Base-by-base conservation (phyloP, 1,139 yeast species). In the Yamadazyma aaseri region DNA sequence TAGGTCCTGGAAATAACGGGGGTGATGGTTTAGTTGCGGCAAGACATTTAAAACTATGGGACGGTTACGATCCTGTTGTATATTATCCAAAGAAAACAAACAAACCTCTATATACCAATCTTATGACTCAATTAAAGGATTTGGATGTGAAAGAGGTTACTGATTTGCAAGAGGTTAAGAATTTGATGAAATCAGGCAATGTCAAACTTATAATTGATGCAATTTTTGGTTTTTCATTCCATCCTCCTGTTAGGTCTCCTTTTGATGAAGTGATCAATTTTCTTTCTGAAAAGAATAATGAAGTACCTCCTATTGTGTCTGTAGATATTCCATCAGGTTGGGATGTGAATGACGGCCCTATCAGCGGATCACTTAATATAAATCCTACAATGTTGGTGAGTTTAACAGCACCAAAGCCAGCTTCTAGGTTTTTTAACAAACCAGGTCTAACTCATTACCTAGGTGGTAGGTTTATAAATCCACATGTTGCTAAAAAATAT, bases 21-120 rank as follows among this genome's bases (percentile, higher is more conserved):
- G 98, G 98, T 1, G 98, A 92, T 57, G 98, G 98, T 0, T 65
- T 92, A 14, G 98, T 92, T 2, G 95, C 96, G 17, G 96, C 97
- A 3, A 73, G 98, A 28, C 98, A 94, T 55, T 65, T 92, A 44
- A 77, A 77, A 46, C 62, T 87, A 7, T 79, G 94, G 71, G 95
- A 65, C 5, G 56, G 92, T 1, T 87, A 81, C 55, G 63, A 67
- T 6, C 96, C 96, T 1, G 62, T 73, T 3, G 70, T 90, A 1
- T 81, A 68, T 53, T 83, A 81, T 49, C 92, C 92, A 3, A 80
- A 75, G 46, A 69, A 71, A 36, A 71, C 81, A 3, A 46, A 59
- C 3, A 73, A 71, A 38, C 63, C 58, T 16, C 55, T 76, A 15
- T 79, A 73, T 47, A 28, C 45, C 8, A 66, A 67, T 26, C 60